These are phyloP conservation scores for Kodamaea plutei DNA, from an alignment of 1,139 yeast genomes.

Conservation along the genomic window DNA sequence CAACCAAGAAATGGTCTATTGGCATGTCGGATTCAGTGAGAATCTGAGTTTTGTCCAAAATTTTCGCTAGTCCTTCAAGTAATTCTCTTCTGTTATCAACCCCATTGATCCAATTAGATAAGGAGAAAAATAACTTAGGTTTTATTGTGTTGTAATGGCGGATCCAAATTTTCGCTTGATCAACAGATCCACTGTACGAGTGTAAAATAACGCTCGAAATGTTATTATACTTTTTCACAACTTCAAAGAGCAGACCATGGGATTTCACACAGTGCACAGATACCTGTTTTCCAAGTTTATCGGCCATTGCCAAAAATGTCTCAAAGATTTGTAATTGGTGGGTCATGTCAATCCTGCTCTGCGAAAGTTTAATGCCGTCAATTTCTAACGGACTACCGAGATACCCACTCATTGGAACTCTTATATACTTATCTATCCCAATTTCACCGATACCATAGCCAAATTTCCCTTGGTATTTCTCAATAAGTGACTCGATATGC, in stretches of 20 bases:
- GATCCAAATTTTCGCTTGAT: slow-evolving; percentile 57
- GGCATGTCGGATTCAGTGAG: slow-evolving; percentile 38
- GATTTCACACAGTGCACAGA: slow-evolving; percentile 86
- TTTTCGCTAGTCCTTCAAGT: slow-evolving; percentile 23
- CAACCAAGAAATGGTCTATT: slow-evolving; percentile 23
- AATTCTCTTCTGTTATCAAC: slow-evolving; percentile 17
- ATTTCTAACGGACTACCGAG: slow-evolving; percentile 32
- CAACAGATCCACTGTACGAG: slow-evolving; percentile 81
- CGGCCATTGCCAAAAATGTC: slow-evolving; percentile 54
- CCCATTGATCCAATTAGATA: slow-evolving; percentile 60
- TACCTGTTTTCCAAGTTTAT: slow-evolving; percentile 43
- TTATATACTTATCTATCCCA: slow-evolving; percentile 76
- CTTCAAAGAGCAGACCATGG: slow-evolving; percentile 56
- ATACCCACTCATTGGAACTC: slow-evolving; percentile 61
- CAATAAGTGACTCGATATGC: slow-evolving; percentile 19
- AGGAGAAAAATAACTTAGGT: slow-evolving; percentile 45
- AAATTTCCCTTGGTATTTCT: slow-evolving; percentile 19
- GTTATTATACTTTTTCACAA: slow-evolving; percentile 22
- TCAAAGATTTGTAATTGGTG: slow-evolving; percentile 62
- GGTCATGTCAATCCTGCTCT: slow-evolving; percentile 5
- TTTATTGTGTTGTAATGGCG: slow-evolving; percentile 18
- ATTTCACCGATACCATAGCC: slow-evolving; percentile 70
- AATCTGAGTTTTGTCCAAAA: slow-evolving; percentile 22
- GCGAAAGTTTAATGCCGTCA: slow-evolving; percentile 6
- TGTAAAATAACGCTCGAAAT: slow-evolving; percentile 57